Percentiles rank a stretch among this genome's conserved stretches.
These are phyloP conservation scores for Malassezia dermatis DNA, from an alignment of 1,284 basidiomycete species.

Conservation along the genomic window DNA sequence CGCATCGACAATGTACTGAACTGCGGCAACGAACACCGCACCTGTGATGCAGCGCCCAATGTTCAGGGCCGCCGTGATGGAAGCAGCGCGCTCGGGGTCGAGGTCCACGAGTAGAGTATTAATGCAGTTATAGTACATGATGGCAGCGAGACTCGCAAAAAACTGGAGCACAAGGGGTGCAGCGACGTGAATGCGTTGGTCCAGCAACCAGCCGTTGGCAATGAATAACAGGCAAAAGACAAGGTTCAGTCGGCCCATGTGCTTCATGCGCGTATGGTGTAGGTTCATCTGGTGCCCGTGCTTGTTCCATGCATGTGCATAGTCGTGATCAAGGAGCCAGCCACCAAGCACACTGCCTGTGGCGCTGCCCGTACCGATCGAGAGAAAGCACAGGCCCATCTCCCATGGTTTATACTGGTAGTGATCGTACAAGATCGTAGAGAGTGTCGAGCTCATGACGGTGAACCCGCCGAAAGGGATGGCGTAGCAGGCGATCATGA, in stretches of 20 bases:
- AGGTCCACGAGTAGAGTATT: slow-evolving; percentile 15
- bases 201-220: slow-evolving; percentile 11
- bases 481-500: slow-evolving; percentile 52
- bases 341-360: slow-evolving; percentile 13
- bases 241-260: neutral
- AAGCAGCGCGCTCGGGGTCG: slow-evolving; percentile 6
- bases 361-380: slow-evolving; percentile 52
- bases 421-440: slow-evolving; percentile 55
- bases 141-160: neutral
- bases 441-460: slow-evolving; percentile 58
- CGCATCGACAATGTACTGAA: slow-evolving; percentile 14
- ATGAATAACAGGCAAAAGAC: neutral
- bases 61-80: slow-evolving; percentile 15
- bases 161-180: slow-evolving; percentile 16
- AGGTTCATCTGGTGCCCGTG: slow-evolving; percentile 7
- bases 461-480: slow-evolving; percentile 58
- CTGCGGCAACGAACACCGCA: slow-evolving; percentile 8
- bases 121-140: slow-evolving; percentile 10
- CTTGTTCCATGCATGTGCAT: neutral
- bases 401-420: slow-evolving; percentile 59
- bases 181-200: slow-evolving; percentile 6
- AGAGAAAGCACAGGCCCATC: slow-evolving; percentile 62
- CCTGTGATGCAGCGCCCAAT: slow-evolving; percentile 13
- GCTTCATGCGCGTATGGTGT: slow-evolving; percentile 3
- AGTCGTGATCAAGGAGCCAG: slow-evolving; percentile 16